A percentile compares a stretch with the other conserved stretches of the same genome.
These are phyloP conservation scores for Tephrocybe sp. DNA, from an alignment of 768 basidiomycete species.

Conservation along the genomic window DNA sequence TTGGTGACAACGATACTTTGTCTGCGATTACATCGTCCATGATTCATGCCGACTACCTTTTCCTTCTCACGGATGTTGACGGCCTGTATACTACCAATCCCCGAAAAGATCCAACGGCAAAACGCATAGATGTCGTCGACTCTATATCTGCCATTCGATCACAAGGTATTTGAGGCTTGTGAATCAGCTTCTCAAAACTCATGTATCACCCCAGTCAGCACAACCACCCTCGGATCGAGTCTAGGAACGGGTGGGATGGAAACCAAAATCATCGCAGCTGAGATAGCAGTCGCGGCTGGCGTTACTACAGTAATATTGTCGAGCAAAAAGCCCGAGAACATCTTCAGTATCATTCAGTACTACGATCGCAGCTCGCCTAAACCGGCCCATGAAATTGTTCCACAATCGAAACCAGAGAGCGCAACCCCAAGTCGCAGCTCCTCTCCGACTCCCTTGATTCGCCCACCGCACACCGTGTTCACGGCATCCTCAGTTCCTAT, in stretches of 20 bases:
- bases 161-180: slow-evolving; percentile 57
- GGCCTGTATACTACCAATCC: slow-evolving; percentile 96
- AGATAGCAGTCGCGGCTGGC: slow-evolving; percentile 94
- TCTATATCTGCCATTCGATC: slow-evolving; percentile 80
- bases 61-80: slow-evolving; percentile 95
- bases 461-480: slow-evolving; percentile 91
- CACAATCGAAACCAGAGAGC: slow-evolving; percentile 19
- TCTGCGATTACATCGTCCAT: slow-evolving; percentile 97
- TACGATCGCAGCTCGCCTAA: slow-evolving; percentile 43
- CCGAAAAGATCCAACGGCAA: slow-evolving; percentile 64
- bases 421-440: slow-evolving; percentile 16
- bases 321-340: slow-evolving; percentile 71
- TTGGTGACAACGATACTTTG: slow-evolving; percentile 97
- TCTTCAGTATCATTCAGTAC: slow-evolving; percentile 81
- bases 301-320: slow-evolving; percentile 90
- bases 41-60: slow-evolving; percentile 97
- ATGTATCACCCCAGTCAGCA: slow-evolving; percentile 63
- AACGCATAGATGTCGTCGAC: slow-evolving; percentile 25
- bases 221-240: slow-evolving; percentile 85
- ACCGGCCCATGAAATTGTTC: slow-evolving; percentile 25
- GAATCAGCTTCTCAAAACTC: background rate
- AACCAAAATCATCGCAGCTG: slow-evolving; percentile 97
- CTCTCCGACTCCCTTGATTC: slow-evolving; percentile 22
- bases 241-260: slow-evolving; percentile 99
- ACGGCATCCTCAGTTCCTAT: slow-evolving; percentile 67